phyloP scores from a whole-genome alignment of 2,329 filamentous ascomycete genomes.

The Madurella mycetomatis region DNA sequence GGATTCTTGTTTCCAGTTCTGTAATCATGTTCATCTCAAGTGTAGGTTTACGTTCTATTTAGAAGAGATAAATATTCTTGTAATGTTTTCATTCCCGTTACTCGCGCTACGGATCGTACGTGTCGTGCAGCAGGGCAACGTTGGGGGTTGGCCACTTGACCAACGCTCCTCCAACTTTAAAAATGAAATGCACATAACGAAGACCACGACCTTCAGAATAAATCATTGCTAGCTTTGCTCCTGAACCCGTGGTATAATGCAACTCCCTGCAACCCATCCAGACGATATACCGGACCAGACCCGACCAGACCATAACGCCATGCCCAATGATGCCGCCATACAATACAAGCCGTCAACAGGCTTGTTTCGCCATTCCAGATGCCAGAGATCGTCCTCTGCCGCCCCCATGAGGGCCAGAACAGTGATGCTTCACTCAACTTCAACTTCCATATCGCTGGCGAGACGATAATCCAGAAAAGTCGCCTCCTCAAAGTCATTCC shows the following conservation, averaged over 20 bases:
- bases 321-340: background rate
- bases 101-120: background rate
- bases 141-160: background rate
- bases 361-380: background rate
- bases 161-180: background rate
- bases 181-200: background rate
- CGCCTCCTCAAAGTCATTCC: conserved; percentile 63
- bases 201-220: no score
- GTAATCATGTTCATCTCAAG: no score
- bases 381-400: background rate
- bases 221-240: background rate
- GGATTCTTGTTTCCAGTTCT: background rate
- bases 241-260: conserved; percentile 14
- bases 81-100: background rate
- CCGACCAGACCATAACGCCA: conserved; percentile 13
- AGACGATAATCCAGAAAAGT: conserved; percentile 53
- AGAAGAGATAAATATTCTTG: background rate
- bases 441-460: conserved; percentile 39
- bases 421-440: conserved; percentile 30
- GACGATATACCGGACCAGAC: background rate
- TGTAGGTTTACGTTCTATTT: background rate
- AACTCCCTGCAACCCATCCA: background rate
- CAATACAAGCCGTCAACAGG: background rate
- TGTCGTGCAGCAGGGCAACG: no score
- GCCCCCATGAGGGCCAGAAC: background rate